Evolutionary conservation across 306 rosid species (phyloP), one percentile per base, ranked within the genome.

Genomic region (Casuarina equisetifolia): DNA sequence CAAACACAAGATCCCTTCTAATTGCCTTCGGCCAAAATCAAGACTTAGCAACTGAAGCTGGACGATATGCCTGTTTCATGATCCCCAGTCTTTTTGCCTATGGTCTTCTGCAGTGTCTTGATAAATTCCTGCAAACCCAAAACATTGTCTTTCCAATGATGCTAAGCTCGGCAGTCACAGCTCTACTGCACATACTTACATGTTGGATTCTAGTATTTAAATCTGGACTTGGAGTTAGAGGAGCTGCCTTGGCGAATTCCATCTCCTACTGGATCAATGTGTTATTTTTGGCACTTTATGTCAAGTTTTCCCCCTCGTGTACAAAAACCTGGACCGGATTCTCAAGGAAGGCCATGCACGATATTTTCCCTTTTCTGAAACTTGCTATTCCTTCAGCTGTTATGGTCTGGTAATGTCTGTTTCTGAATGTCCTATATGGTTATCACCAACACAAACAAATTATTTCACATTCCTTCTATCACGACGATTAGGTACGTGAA

Each of bases 371-470:
- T 13, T 90, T 93, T 70, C 42, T 91, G 25, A 82, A 63, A 76
- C 91, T 93, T 54, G 92, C 97, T 38, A 77, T 93, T 78, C 97
- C 98, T 75, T 91, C 93, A 6, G 93, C 98, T 79, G 70, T 86
- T 44, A 91, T 93, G 97, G 90, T 91, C 64, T 93, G 98, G 97
- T 92, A 85, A 85, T 67, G 79, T 55, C 46, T 42, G 0, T 74
- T 76, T 76, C 77, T 44, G 52, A 20, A 35, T n/a, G 9, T 68
- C 66, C 44, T 64, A 25, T 25, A 25, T 25, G 32, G 32, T 25
- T 25, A 25, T 25, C 32, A 25, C 32, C 0, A 25, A 25, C 32
- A 25, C 32, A 25, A 25, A 25, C 32, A 25, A 25, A 25, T 25
- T 25, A 25, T 25, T 25, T 25, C 32, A 25, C 32, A 25, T 25